Evolutionary conservation across 83 land plant genomes (phyloP).

Genomic region (Diphasiastrum complanatum): DNA sequence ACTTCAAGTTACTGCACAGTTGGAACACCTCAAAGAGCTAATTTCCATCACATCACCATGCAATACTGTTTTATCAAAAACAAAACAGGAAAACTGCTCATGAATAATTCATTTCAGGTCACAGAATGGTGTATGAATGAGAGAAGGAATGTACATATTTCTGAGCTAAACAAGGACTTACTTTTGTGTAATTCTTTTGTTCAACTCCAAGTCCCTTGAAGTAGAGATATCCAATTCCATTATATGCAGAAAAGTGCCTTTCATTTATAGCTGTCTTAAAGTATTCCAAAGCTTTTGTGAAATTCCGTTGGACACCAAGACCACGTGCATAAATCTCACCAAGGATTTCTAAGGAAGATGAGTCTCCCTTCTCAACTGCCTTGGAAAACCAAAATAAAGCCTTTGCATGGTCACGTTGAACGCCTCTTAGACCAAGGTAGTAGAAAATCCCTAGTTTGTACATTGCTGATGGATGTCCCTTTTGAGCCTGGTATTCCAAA

Average conservation of each 20-base stretch:
- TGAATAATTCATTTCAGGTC: too few relatives aligned
- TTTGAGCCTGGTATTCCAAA: conserved; percentile 87
- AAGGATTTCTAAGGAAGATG: conserved; percentile 77
- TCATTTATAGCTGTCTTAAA: conserved; percentile 58
- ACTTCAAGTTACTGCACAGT: too few relatives aligned
- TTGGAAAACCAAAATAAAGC: conserved; percentile 75
- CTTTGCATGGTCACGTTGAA: conserved; percentile 60
- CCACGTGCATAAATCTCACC: conserved; percentile 97
- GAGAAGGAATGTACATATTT: background rate
- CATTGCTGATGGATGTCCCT: conserved; percentile 84
- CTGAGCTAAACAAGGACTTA: conserved; percentile 10
- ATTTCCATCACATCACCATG: too few relatives aligned
- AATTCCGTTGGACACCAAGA: conserved; percentile 88
- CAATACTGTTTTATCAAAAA: too few relatives aligned
- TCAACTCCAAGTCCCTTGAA: conserved; percentile 93
- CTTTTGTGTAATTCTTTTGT: conserved; percentile 73
- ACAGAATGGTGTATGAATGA: background rate
- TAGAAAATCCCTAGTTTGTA: conserved; percentile 68
- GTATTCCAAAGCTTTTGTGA: conserved; percentile 76
- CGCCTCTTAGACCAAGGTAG: conserved; percentile 87
- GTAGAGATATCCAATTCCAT: conserved; percentile 90
- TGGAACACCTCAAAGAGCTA: too few relatives aligned
- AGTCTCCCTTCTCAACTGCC: conserved; percentile 87
- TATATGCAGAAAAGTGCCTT: conserved; percentile 67
- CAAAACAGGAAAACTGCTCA: too few relatives aligned